Base-by-base conservation (phyloP, 208 protist species). In the Crithidia fasciculata region DNA sequence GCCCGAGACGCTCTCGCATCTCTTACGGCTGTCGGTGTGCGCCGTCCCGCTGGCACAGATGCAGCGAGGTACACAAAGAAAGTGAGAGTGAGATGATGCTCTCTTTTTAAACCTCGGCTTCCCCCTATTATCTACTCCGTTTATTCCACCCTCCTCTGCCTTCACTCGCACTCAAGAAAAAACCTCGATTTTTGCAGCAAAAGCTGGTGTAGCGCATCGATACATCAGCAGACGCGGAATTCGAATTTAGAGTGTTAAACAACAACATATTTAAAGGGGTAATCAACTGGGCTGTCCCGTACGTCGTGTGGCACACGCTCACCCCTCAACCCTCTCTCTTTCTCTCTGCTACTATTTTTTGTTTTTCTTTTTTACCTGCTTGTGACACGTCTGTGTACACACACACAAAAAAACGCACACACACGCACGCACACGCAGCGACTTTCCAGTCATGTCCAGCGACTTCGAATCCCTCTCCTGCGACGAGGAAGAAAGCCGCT, bases 381-480 rank as follows among this genome's bases (percentile, higher is more conserved):
- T 39, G 0, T 45, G 19, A 43, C 53, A 28, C 47, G n/a, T 37
- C 4, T 18, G n/a, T 36, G 44, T 8, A 5, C 63, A 16, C 59
- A 65, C 59, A 41, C 44, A 68, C 44, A 3, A 28, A 28, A 28
- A 28, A 0, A 28, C 28, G 0, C 28, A 28, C 28, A 28, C 28
- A 28, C 28, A 1, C 28, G 1, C 28, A 28, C 28, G 28, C 28
- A 28, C 28, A 28, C 28, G 28, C 28, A 28, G 28, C 28, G 28
- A 28, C 28, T 28, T 28, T 13, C n/a, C 64, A 9, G 18, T 0
- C 60, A 80, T 80, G 74, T 80, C 74, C 19, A 80, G 74, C 16
- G 74, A 80, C 44, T 73, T 74, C 28, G 74, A 80, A 43, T 62
- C 52, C 15, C 74, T 80, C 36, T 80, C 74, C 3, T 80, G 74